Conservation (phyloP, 495 filamentous ascomycete genomes). For the Friedmanniomyces endolithicus region DNA sequence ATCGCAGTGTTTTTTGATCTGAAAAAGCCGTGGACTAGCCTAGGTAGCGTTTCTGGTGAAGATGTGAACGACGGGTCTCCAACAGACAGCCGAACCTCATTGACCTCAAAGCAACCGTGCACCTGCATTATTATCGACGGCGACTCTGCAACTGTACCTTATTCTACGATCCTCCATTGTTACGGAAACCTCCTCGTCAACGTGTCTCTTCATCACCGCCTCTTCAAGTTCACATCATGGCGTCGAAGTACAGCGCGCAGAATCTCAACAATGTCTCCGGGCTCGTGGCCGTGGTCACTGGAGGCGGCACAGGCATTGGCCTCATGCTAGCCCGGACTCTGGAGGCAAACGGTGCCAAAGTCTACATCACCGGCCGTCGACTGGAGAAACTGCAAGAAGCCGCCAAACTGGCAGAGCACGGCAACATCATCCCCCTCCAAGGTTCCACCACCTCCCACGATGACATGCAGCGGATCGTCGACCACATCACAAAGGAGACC, state of each 20-base stretch:
- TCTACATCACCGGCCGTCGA: slow-evolving; percentile 57
- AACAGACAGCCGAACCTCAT: too few relatives aligned
- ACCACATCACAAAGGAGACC: slow-evolving; percentile 27
- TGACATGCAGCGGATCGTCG: slow-evolving; percentile 26
- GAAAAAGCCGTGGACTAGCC: too few relatives aligned
- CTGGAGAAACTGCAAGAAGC: slow-evolving; percentile 27
- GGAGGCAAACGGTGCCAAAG: slow-evolving; percentile 51
- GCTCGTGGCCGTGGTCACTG: slow-evolving; percentile 50
- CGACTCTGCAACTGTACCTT: too few relatives aligned
- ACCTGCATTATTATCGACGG: too few relatives aligned
- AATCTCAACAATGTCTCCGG: slow-evolving; percentile 45
- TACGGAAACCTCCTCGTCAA: too few relatives aligned
- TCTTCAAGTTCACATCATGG: slow-evolving; percentile 14
- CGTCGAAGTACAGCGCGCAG: slow-evolving; percentile 4
- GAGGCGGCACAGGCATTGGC: slow-evolving; percentile 47
- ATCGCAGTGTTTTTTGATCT: too few relatives aligned
- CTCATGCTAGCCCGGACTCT: slow-evolving; percentile 51
- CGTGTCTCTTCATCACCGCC: too few relatives aligned
- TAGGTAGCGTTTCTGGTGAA: too few relatives aligned
- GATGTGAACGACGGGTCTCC: too few relatives aligned
- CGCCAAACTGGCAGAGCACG: slow-evolving; percentile 13
- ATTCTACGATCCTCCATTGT: too few relatives aligned
- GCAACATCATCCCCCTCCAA: slow-evolving; percentile 31
- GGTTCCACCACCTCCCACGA: slow-evolving; percentile 33
- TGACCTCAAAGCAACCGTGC: too few relatives aligned